Evolutionary conservation across 345 rosid genomes (phyloP), one percentile per base, ranked within the genome.

Genomic region (Fremontodendron californicum): DNA sequence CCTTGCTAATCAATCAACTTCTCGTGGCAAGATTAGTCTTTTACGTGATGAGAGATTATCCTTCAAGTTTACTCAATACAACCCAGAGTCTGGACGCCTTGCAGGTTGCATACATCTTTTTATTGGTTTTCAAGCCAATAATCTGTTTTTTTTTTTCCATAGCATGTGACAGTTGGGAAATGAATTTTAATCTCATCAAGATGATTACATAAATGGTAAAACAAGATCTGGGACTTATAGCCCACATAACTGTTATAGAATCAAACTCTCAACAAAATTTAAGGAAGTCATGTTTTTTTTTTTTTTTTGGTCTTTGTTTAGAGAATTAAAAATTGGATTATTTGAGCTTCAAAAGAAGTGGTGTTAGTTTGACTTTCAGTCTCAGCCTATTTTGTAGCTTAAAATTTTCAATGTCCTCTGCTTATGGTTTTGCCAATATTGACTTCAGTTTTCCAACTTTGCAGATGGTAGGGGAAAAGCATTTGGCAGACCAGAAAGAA

Each of bases 391-490:
- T 62, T 35, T 15, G 67, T 29, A 19, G 51, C 46, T 10, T 66
- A 39, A 66, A 40, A 4, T 60, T 60, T 60, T 60, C 35, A 29
- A 12, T 29, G 43, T 29, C 58, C 13, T 19, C 42, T 27, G 39
- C 49, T 5, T 52, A 40, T 15, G 37, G 58, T 45, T 57, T 33
- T 18, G n/a, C n/a, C 19, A 23, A 70, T 55, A 18, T 52, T 6
- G 46, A 33, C 70, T 37, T 39, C 52, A 21, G 67, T 37, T 61
- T 74, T 15, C n/a, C 43, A n/a, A 54, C 40, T 52, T 58, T 78
- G 16, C 86, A 87, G 93, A 74, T 45, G 79, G 78, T 42, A 79
- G 79, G 80, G 93, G 82, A 45, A 81, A 77, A 23, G 75, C 79
- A 19, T 83, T n/a, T n/a, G n/a, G n/a, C n/a, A n/a, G n/a, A n/a